Percentiles rank a stretch among this genome's conserved stretches.
phyloP scores from a whole-genome alignment of 1,284 basidiomycete species.

The Microbotryum silenes-acaulis region DNA sequence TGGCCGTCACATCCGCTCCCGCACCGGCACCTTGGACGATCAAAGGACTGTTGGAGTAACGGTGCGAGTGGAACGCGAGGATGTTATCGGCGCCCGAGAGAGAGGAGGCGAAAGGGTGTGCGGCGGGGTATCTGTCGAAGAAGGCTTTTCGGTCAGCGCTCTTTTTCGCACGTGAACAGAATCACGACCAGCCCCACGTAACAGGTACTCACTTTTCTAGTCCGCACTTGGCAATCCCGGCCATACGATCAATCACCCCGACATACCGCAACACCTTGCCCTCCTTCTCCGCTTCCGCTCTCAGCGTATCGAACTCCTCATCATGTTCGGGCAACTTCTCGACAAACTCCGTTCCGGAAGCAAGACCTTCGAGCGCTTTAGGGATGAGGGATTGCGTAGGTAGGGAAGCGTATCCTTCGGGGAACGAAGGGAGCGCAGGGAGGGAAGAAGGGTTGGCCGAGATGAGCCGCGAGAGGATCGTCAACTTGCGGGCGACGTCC shows the following conservation, averaged over 20 bases:
- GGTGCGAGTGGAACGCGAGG: slow-evolving; percentile 88
- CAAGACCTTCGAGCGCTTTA: slow-evolving; percentile 56
- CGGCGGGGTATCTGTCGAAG: slow-evolving; percentile 62
- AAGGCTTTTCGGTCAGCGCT: neutral
- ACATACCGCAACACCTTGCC: slow-evolving; percentile 85
- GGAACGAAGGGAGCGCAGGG: slow-evolving; percentile 43
- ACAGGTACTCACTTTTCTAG: slow-evolving; percentile 60
- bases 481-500: slow-evolving; percentile 94
- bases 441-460: slow-evolving; percentile 41
- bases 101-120: slow-evolving; percentile 90
- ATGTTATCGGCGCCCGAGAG: slow-evolving; percentile 96
- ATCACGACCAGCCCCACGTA: too few relatives aligned
- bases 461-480: slow-evolving; percentile 81
- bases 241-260: slow-evolving; percentile 79
- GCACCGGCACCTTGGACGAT: slow-evolving; percentile 94
- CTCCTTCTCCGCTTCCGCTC: slow-evolving; percentile 65
- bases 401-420: slow-evolving; percentile 69
- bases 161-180: too few relatives aligned
- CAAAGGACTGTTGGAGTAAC: slow-evolving; percentile 67
- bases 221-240: slow-evolving; percentile 69
- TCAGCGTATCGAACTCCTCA: slow-evolving; percentile 63
- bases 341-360: slow-evolving; percentile 74
- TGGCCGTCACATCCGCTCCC: slow-evolving; percentile 93
- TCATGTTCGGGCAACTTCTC: slow-evolving; percentile 75
- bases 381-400: slow-evolving; percentile 82